Percentiles rank a stretch among this genome's conserved stretches.
Conservation (phyloP, 2,329 filamentous ascomycete species). For the Claviceps pusilla region DNA sequence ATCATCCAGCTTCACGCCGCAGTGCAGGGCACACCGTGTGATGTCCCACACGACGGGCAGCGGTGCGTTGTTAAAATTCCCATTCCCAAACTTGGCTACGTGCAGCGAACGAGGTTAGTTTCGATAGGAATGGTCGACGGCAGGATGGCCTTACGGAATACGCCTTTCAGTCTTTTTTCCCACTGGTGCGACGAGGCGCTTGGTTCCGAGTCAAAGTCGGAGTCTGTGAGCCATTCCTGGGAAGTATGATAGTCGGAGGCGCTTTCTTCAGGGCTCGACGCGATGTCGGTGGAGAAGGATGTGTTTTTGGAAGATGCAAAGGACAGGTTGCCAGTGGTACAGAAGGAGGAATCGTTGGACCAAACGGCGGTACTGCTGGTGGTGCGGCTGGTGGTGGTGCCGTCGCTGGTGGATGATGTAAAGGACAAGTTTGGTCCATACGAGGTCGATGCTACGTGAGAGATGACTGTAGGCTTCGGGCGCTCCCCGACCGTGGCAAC, state of each 20-base stretch:
- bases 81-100: conserved; percentile 23
- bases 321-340: background rate
- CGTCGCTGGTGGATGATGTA: background rate
- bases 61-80: conserved; percentile 27
- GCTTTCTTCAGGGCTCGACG: background rate
- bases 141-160: conserved; percentile 25
- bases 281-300: conserved; percentile 1
- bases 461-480: background rate
- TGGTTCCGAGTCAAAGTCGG: background rate
- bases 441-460: background rate
- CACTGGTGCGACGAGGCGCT: conserved; percentile 1
- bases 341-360: background rate
- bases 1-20: conserved; percentile 24
- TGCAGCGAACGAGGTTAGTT: background rate
- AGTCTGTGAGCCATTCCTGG: conserved; percentile 6
- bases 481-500: background rate
- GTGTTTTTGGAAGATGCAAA: conserved; percentile 3
- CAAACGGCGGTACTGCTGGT: background rate
- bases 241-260: conserved; percentile 9
- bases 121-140: background rate
- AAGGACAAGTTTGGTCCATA: background rate
- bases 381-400: background rate
- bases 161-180: conserved; percentile 16
- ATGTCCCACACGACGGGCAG: conserved; percentile 39
- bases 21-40: conserved; percentile 31